phyloP scores from a whole-genome alignment of 2,329 filamentous ascomycete species.

The Diaporthe vexans region DNA sequence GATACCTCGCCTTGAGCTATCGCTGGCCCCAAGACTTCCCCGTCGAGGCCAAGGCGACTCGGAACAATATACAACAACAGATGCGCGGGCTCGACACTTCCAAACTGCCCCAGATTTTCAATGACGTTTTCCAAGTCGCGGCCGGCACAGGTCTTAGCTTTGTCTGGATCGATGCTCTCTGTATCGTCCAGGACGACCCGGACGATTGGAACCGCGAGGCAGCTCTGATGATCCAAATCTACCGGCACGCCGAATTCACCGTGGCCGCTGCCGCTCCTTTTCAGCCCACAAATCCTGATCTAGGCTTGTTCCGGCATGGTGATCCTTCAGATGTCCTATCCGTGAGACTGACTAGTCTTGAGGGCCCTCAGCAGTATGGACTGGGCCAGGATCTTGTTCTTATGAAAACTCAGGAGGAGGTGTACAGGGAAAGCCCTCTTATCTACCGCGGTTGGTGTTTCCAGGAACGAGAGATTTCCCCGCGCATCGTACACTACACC shows the following conservation, averaged over 20 bases:
- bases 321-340: constrained; percentile 3
- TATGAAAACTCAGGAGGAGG: not conserved
- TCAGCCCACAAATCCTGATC: not conserved
- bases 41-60: not conserved
- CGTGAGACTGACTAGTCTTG: not conserved
- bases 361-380: not conserved
- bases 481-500: not conserved
- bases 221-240: constrained; percentile 8
- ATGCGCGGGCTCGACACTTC: not conserved
- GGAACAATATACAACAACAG: not conserved
- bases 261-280: not conserved
- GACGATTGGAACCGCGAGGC: not conserved
- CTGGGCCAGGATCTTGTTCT: not conserved
- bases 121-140: not conserved
- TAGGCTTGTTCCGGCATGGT: not conserved
- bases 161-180: not conserved
- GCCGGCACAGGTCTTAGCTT: not conserved
- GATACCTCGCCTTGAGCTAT: constrained; percentile 4
- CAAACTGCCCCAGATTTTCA: not conserved
- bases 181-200: not conserved
- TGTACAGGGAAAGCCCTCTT: not conserved
- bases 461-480: constrained; percentile 9
- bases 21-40: not conserved
- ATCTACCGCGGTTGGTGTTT: not conserved
- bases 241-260: not conserved